Evolutionary conservation across 148 eudicot genomes (phyloP).

Genomic region (Chenopodium berlandieri): DNA sequence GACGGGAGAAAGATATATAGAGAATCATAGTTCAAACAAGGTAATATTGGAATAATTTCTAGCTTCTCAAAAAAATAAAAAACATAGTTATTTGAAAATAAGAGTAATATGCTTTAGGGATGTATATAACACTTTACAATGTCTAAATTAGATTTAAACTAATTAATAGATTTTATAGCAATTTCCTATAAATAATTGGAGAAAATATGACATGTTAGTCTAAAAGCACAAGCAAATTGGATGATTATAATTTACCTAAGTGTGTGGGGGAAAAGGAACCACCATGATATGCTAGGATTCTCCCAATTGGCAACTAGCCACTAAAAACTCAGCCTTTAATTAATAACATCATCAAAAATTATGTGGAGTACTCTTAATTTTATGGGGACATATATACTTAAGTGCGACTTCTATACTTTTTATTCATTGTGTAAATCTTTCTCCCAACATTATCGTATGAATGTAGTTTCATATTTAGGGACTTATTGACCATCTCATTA

Average conservation of each 20-base stretch:
- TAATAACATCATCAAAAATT: conserved; percentile 15
- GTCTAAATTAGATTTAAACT: too few relatives aligned
- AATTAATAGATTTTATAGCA: too few relatives aligned
- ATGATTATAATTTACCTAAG: conserved; percentile 12
- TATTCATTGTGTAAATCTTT: conserved; percentile 30
- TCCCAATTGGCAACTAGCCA: conserved; percentile 23
- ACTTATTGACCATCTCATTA: conserved; percentile 10
- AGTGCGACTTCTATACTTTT: conserved; percentile 19
- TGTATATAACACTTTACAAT: too few relatives aligned
- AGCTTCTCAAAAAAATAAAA: too few relatives aligned
- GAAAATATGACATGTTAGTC: neutral
- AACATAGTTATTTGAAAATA: too few relatives aligned
- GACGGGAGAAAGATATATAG: too few relatives aligned
- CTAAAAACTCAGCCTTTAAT: neutral
- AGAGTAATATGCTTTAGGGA: too few relatives aligned
- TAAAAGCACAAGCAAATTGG: conserved; percentile 5
- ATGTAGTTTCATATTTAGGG: conserved; percentile 21
- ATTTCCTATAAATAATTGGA: too few relatives aligned
- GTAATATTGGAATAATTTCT: too few relatives aligned
- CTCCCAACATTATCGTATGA: conserved; percentile 15
- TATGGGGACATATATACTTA: conserved; percentile 23
- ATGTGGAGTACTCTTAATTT: conserved; percentile 8
- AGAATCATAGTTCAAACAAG: too few relatives aligned
- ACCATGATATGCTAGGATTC: conserved; percentile 19
- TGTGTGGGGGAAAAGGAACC: conserved; percentile 19